Evolutionary conservation across 805 yeast genomes (phyloP).

Genomic region (Sugiyamaella smithiae): DNA sequence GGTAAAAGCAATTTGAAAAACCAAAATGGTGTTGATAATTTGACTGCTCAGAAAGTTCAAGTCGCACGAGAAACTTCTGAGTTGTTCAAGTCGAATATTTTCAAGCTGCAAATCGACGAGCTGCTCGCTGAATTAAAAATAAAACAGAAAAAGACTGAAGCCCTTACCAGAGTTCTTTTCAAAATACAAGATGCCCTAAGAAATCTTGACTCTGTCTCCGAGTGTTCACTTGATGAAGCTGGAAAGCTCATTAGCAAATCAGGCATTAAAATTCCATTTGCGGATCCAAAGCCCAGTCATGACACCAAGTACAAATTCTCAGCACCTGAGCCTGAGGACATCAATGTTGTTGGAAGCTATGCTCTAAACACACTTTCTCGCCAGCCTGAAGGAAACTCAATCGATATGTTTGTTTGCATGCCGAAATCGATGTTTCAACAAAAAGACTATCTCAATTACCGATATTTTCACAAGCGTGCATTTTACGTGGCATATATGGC

Average conservation of each 20-base stretch:
- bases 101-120: conserved; percentile 93
- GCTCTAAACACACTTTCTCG: conserved; percentile 79
- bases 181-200: conserved; percentile 50
- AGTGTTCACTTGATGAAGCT: conserved; percentile 55
- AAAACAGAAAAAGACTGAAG: conserved; percentile 62
- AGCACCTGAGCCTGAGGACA: conserved; percentile 65
- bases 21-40: not conserved
- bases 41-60: conserved; percentile 73
- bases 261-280: conserved; percentile 71
- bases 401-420: conserved; percentile 83
- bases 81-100: conserved; percentile 88
- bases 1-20: conserved; percentile 20
- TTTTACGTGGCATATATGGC: conserved; percentile 75
- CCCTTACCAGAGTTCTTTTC: conserved; percentile 73
- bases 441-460: conserved; percentile 85
- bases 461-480: conserved; percentile 86
- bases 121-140: conserved; percentile 74
- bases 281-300: conserved; percentile 76
- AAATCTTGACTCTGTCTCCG: conserved; percentile 49
- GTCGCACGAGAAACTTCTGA: conserved; percentile 92
- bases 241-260: conserved; percentile 49
- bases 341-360: conserved; percentile 84
- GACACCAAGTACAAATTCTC: conserved; percentile 69
- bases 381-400: conserved; percentile 59
- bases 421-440: conserved; percentile 70